Conservation (phyloP, 73 alveolate genomes). For the Tetrahymena malaccensis region DNA sequence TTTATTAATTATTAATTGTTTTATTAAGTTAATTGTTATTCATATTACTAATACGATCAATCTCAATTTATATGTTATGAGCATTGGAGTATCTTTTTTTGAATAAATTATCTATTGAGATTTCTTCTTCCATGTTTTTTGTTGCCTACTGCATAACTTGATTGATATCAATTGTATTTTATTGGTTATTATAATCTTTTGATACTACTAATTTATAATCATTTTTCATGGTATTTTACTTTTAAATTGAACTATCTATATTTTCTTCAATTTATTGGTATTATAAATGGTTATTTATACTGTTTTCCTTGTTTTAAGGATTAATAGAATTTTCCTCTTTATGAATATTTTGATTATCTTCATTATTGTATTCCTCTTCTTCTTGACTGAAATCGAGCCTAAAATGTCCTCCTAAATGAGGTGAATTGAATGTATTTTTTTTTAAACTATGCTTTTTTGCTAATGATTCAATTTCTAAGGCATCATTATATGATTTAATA, state of each 20-base stretch:
- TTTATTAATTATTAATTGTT: neutral
- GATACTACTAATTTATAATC: neutral
- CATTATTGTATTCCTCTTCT: neutral
- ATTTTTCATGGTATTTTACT: neutral
- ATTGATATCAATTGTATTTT: neutral
- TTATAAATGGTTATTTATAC: neutral
- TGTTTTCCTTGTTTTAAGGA: neutral
- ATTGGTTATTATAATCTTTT: neutral
- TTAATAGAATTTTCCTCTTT: neutral
- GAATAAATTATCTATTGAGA: neutral
- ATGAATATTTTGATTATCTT: neutral
- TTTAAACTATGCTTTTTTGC: neutral
- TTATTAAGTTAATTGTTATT: neutral
- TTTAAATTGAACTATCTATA: neutral
- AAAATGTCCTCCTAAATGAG: neutral
- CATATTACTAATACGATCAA: neutral
- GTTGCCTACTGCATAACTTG: neutral
- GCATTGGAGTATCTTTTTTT: neutral
- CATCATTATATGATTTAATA: neutral
- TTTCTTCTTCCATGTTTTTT: neutral
- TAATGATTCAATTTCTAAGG: neutral
- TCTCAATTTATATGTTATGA: neutral
- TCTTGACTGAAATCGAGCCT: neutral
- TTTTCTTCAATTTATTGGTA: neutral
- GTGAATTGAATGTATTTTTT: neutral